These are phyloP conservation scores for Cercospora sp. DNA, from an alignment of 2,329 filamentous ascomycete species.

Conservation along the genomic window DNA sequence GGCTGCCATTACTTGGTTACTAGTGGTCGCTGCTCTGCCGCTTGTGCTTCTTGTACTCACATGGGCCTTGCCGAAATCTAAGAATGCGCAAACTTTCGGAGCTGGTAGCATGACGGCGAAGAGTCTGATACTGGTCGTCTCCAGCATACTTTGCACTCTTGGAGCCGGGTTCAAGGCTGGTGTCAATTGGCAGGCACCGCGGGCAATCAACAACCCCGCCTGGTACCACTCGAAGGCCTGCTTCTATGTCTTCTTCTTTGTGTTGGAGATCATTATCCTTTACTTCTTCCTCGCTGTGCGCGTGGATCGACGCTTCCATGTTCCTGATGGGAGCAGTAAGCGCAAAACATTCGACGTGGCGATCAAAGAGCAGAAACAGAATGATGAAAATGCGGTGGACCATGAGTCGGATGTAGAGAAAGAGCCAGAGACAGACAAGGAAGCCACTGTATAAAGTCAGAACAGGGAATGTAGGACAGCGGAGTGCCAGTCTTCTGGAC, in stretches of 20 bases:
- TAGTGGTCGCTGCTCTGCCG: conserved; percentile 30
- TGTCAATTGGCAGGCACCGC: conserved; percentile 30
- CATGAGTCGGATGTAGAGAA: conserved; percentile 3
- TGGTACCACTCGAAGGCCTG: conserved; percentile 37
- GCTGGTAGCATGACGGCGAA: conserved; percentile 24
- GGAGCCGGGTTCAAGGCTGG: conserved; percentile 35
- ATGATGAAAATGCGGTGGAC: not conserved
- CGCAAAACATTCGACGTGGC: conserved; percentile 10
- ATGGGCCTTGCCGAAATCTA: conserved; percentile 20
- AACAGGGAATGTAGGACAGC: not conserved
- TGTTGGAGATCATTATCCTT: conserved; percentile 37
- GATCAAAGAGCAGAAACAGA: not conserved
- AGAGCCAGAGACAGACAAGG: not conserved
- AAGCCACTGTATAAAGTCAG: not conserved
- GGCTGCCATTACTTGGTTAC: conserved; percentile 30
- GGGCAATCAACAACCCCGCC: conserved; percentile 31
- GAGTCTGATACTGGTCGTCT: conserved; percentile 25
- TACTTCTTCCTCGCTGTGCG: conserved; percentile 31
- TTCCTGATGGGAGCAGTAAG: conserved; percentile 37
- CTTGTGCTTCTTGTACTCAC: conserved; percentile 28
- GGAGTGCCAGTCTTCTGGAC: not conserved
- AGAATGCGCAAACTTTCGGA: conserved; percentile 26
- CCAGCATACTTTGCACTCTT: conserved; percentile 26
- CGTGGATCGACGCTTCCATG: conserved; percentile 34
- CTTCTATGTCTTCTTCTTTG: conserved; percentile 37